Evolutionary conservation across 441 rosid species (phyloP), one percentile per base, ranked within the genome.

Genomic region (Bocquillonia castaneifolia): DNA sequence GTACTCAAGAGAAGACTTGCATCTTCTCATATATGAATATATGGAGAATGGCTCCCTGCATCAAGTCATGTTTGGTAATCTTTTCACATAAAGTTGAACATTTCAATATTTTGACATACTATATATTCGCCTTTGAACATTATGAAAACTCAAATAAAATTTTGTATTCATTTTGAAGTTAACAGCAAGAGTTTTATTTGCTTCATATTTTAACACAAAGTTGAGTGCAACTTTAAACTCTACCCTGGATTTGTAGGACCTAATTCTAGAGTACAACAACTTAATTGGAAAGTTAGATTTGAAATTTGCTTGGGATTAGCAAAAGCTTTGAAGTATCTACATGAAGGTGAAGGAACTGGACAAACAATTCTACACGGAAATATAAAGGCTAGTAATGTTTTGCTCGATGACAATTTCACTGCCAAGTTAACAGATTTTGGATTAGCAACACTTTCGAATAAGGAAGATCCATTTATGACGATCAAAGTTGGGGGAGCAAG

Each of bases 291-390:
- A 64, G 57, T 20, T n/a, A 64, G 67, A 64, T 48, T 29, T n/a
- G 54, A 64, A 1, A 64, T 64, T 28, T 64, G 67, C 17, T 13
- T 64, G 28, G 67, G 67, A 64, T 48, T 64, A 34, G 57, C 67
- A 17, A 50, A 64, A 47, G 57, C 57, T 15, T 13, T 64, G 67
- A 64, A 32, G 44, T 48, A 64, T 22, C 31, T 64, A 22, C 67
- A 50, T 34, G 67, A 50, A 64, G 67, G 32, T n/a, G 20, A 50
- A 29, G 10, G 57, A 12, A 32, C 15, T 20, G n/a, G n/a, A n/a
- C 20, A 48, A 48, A 9, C 40, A 17, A 64, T 48, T 32, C 14
- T 63, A 17, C 67, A 64, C 31, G 14, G 67, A 32, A 64, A 64
- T 32, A 3, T 64, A 48, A 64, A 50, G 32, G 31, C 67, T 10